phyloP scores from a whole-genome alignment of 139 green algal genomes.

The Pleodorina starrii region DNA sequence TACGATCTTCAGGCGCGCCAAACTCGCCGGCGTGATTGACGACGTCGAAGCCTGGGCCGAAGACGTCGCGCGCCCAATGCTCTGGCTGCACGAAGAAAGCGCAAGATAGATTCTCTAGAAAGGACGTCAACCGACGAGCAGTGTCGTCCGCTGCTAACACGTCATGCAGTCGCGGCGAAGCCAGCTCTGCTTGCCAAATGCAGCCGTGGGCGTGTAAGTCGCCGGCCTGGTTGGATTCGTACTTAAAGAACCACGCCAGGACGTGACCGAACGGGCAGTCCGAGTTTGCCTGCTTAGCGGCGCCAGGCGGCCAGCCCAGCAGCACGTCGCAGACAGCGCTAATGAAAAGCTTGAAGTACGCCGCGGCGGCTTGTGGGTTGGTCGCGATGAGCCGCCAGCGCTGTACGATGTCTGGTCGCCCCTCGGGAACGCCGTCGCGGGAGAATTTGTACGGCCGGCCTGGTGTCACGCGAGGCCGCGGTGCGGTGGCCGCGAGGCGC shows the following conservation, averaged over 20 bases:
- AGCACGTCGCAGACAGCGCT: not conserved
- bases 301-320: not conserved
- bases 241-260: not conserved
- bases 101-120: not conserved
- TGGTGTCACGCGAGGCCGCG: no score
- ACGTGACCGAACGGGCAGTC: constrained; percentile 19
- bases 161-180: not conserved
- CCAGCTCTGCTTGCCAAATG: not conserved
- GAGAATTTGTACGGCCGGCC: not conserved
- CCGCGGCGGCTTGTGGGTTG: not conserved
- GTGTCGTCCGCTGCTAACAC: not conserved
- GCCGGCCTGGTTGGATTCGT: not conserved
- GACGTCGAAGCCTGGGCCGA: not conserved
- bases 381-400: constrained; percentile 1
- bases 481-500: no score
- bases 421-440: no score
- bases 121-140: not conserved
- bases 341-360: not conserved
- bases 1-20: not conserved
- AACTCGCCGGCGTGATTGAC: not conserved
- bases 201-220: constrained; percentile 10
- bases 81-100: not conserved
- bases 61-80: not conserved
- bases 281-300: not conserved
- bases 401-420: not conserved